Percentiles rank a stretch among this genome's conserved stretches.
These are phyloP conservation scores for Cetradonia linearis DNA, from an alignment of 495 filamentous ascomycete genomes.

Conservation along the genomic window DNA sequence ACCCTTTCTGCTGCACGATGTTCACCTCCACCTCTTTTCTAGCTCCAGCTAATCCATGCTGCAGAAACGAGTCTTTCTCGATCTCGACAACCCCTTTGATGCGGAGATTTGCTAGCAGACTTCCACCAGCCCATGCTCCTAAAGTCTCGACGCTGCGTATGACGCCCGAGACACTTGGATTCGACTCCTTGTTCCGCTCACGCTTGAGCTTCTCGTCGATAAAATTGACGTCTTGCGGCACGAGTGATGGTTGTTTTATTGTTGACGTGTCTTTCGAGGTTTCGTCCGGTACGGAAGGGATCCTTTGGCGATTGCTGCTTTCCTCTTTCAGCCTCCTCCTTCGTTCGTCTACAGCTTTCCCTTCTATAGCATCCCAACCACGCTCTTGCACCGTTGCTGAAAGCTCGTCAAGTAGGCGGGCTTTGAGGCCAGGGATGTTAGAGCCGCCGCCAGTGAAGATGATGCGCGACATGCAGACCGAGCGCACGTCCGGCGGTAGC, in stretches of 20 bases:
- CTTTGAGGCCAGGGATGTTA: conserved; percentile 68
- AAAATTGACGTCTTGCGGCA: conserved; percentile 46
- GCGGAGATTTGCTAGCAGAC: conserved; percentile 67
- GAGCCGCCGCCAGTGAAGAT: conserved; percentile 78
- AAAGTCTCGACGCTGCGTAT: conserved; percentile 72
- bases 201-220: conserved; percentile 53
- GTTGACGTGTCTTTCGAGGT: conserved; percentile 12
- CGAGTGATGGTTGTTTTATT: conserved; percentile 34
- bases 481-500: conserved; percentile 71
- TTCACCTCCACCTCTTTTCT: conserved; percentile 50
- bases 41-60: conserved; percentile 64
- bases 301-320: conserved; percentile 28
- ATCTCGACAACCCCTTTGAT: conserved; percentile 70
- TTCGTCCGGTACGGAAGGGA: neutral
- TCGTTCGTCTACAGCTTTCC: conserved; percentile 48
- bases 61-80: conserved; percentile 74
- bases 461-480: conserved; percentile 80
- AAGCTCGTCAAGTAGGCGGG: conserved; percentile 70
- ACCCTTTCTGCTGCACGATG: conserved; percentile 47
- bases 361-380: conserved; percentile 69
- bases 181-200: conserved; percentile 38
- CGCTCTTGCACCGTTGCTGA: conserved; percentile 46
- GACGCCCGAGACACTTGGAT: conserved; percentile 42
- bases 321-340: conserved; percentile 41
- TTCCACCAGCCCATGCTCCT: conserved; percentile 82